Evolutionary conservation across 768 basidiomycete species (phyloP).

Genomic region (Psilocybe subaeruginosa): DNA sequence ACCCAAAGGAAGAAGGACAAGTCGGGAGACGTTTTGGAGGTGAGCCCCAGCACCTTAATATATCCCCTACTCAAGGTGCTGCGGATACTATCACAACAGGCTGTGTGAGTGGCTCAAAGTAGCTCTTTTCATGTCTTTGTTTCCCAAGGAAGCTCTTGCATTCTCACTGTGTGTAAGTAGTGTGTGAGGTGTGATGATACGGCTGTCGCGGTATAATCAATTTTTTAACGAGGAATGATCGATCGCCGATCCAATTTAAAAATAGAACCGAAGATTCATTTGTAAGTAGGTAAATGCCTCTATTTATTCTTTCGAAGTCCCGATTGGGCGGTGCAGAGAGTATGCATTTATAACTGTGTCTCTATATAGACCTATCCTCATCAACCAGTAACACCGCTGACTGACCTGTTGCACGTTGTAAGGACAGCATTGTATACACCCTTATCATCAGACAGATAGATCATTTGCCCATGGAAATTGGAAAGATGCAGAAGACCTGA

Average conservation of each 20-base stretch:
- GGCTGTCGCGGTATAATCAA: slow-evolving; percentile 13
- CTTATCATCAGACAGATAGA: neutral
- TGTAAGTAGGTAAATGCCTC: neutral
- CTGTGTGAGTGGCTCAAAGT: slow-evolving; percentile 12
- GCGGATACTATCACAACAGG: slow-evolving; percentile 21
- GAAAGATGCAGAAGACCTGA: neutral
- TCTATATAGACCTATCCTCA: neutral
- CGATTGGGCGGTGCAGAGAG: neutral
- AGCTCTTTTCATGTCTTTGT: slow-evolving; percentile 6
- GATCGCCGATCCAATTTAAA: slow-evolving; percentile 11
- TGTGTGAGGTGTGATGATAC: slow-evolving; percentile 11
- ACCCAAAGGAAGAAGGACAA: slow-evolving; percentile 17
- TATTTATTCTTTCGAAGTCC: neutral
- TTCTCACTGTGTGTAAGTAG: slow-evolving; percentile 18
- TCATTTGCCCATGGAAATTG: neutral
- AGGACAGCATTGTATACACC: neutral
- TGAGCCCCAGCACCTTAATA: slow-evolving; percentile 18
- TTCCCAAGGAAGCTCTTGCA: slow-evolving; percentile 9
- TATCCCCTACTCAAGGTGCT: slow-evolving; percentile 20
- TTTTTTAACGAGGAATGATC: slow-evolving; percentile 16
- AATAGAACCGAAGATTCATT: slow-evolving; percentile 4
- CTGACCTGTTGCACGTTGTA: neutral
- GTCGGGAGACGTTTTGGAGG: slow-evolving; percentile 2
- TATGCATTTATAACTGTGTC: neutral
- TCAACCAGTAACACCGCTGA: neutral